Base-by-base conservation (phyloP, 345 rosid genomes). In the Eucalyptus marginata region DNA sequence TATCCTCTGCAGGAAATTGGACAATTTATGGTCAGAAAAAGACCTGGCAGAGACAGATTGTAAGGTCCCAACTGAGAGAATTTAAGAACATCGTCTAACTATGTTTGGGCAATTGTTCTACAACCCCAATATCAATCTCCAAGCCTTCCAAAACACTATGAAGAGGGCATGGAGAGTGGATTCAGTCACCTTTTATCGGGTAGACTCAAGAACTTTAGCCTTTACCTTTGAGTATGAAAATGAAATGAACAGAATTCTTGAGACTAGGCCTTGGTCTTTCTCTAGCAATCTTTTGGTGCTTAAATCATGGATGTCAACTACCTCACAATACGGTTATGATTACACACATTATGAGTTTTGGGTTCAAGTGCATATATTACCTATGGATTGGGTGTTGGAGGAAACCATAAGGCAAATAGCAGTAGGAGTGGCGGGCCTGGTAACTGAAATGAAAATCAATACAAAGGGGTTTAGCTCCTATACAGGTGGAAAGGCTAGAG, bases 321-420 rank as follows among this genome's bases (percentile, higher is more conserved):
- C 64, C 25, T 58, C 1, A 0, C 3, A 10, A 2, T 2, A 25
- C 3, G 25, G 5, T 62, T 62, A 29, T 0, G 3, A 29, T 27
- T 6, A 29, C 31, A 29, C 71, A 58, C 4, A 29, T 62, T 13
- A 31, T 0, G 1, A 62, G 33, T 62, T 62, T 62, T 29, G 3
- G 33, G 33, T 29, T 29, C 71, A 62, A 29, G 5, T 62, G 71
- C 71, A 20, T 5, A 8, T 11, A 54, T 54, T 54, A 20, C 5
- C 43, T 40, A 40, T 4, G 43, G 43, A 40, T 40, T 40, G 43
- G 43, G 43, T 40, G 5, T 40, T 1, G 43, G 43, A 5, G 5
- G 43, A 40, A 40, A 40, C 43, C 43, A 4, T 40, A 4, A 40
- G 43, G 43, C 43, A 5, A 40, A 40, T 40, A 40, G 43, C 5